These are phyloP conservation scores for Cercospora canescens DNA, from an alignment of 2,329 filamentous ascomycete genomes.

Conservation along the genomic window DNA sequence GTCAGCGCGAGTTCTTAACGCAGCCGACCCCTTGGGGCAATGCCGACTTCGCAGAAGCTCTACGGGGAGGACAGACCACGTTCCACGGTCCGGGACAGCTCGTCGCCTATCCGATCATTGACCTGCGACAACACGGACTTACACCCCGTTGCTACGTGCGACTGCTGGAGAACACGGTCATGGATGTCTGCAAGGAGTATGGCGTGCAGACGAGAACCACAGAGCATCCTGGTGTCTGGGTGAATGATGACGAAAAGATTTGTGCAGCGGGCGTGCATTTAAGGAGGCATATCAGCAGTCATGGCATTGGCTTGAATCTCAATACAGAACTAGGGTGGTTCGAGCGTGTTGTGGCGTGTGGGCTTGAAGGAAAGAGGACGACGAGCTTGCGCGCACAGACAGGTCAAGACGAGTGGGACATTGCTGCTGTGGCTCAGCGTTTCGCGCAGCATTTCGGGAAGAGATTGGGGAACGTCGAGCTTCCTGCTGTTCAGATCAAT, in stretches of 20 bases:
- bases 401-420: constrained; percentile 32
- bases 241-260: constrained; percentile 65
- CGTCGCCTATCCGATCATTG: constrained; percentile 89
- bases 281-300: constrained; percentile 75
- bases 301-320: constrained; percentile 83
- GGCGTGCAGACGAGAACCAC: constrained; percentile 64
- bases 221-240: constrained; percentile 84
- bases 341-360: constrained; percentile 83
- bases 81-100: constrained; percentile 95
- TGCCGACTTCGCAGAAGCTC: constrained; percentile 67
- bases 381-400: constrained; percentile 69
- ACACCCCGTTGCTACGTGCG: constrained; percentile 76
- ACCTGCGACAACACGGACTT: constrained; percentile 68
- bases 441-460: constrained; percentile 45
- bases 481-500: constrained; percentile 23
- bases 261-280: constrained; percentile 92
- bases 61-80: constrained; percentile 87
- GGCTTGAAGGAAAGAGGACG: constrained; percentile 73
- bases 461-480: constrained; percentile 27
- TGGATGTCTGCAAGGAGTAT: constrained; percentile 62
- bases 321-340: constrained; percentile 64
- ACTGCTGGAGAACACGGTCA: constrained; percentile 74
- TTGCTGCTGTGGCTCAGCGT: constrained; percentile 40
- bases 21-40: constrained; percentile 35
- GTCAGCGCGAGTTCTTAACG: constrained; percentile 47